phyloP scores from a whole-genome alignment of 179 eudicot species.

The Actinidia arguta region DNA sequence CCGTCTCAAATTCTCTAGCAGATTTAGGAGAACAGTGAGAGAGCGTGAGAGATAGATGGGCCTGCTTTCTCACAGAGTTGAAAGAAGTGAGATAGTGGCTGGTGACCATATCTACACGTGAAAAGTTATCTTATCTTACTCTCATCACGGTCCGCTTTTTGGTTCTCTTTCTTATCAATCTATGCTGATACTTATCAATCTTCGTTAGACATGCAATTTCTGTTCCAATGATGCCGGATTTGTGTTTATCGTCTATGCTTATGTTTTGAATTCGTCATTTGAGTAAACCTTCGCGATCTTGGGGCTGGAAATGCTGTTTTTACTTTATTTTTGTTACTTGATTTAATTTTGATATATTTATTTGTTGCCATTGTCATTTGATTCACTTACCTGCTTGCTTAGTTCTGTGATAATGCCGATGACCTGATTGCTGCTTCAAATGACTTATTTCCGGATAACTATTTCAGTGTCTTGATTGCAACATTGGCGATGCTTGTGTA shows the following conservation, averaged over 20 bases:
- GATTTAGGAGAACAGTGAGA: neutral
- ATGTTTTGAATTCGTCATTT: neutral
- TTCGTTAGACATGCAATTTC: neutral
- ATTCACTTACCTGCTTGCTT: too few relatives aligned
- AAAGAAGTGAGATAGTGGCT: constrained; percentile 43
- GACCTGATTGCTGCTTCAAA: neutral
- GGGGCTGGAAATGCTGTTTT: constrained; percentile 1
- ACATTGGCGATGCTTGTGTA: neutral
- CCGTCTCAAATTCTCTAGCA: too few relatives aligned
- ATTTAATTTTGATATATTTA: neutral
- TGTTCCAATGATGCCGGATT: neutral
- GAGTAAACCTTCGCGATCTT: neutral
- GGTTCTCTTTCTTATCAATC: neutral
- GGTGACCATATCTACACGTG: constrained; percentile 76
- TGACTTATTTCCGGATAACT: neutral
- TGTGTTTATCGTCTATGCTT: neutral
- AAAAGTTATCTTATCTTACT: constrained; percentile 60
- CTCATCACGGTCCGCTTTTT: constrained; percentile 58
- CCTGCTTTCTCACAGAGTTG: constrained; percentile 51
- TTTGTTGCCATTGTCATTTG: neutral
- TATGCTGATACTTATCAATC: neutral
- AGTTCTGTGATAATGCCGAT: neutral
- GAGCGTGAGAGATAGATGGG: constrained; percentile 39
- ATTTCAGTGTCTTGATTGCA: neutral
- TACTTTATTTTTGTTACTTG: neutral